These are phyloP conservation scores for Gautieria morchelliformis DNA, from an alignment of 768 basidiomycete genomes.

Conservation along the genomic window DNA sequence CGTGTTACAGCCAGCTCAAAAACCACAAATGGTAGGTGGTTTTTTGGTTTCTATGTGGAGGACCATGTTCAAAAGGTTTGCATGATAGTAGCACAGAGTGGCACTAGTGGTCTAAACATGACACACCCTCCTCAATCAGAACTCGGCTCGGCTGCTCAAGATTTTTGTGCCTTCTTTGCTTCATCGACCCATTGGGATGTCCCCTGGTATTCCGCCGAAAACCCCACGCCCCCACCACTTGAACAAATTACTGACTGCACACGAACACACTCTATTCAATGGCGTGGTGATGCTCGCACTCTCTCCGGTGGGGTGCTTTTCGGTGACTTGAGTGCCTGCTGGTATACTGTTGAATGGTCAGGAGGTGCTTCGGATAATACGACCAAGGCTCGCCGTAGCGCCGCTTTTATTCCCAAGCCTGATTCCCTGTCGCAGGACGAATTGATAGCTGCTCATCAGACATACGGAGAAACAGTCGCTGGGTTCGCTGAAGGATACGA, in stretches of 20 bases:
- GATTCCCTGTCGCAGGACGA: slow-evolving; percentile 22
- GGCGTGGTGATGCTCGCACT: slow-evolving; percentile 22
- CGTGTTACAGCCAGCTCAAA: too few relatives aligned
- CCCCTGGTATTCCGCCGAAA: slow-evolving; percentile 30
- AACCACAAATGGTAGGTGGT: too few relatives aligned
- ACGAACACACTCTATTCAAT: slow-evolving; percentile 20
- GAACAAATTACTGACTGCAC: slow-evolving; percentile 12
- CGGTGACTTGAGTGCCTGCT: slow-evolving; percentile 40
- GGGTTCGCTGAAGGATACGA: slow-evolving; percentile 38
- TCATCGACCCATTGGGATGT: slow-evolving; percentile 31
- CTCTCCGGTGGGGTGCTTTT: slow-evolving; percentile 32
- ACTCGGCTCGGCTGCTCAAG: slow-evolving; percentile 29
- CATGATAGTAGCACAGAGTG: background rate
- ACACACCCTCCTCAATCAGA: slow-evolving; percentile 26
- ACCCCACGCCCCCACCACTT: slow-evolving; percentile 26
- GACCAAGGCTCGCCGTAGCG: slow-evolving; percentile 29
- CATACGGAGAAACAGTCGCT: slow-evolving; percentile 40
- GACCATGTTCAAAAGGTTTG: too few relatives aligned
- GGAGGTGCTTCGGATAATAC: slow-evolving; percentile 13
- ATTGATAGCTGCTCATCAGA: slow-evolving; percentile 34
- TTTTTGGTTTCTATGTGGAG: too few relatives aligned
- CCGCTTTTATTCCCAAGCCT: slow-evolving; percentile 31
- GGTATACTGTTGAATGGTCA: slow-evolving; percentile 34
- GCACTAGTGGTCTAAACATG: slow-evolving; percentile 13
- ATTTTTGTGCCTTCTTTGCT: slow-evolving; percentile 37